phyloP scores from a whole-genome alignment of 2,329 filamentous ascomycete genomes.

The Aureobasidium musti region DNA sequence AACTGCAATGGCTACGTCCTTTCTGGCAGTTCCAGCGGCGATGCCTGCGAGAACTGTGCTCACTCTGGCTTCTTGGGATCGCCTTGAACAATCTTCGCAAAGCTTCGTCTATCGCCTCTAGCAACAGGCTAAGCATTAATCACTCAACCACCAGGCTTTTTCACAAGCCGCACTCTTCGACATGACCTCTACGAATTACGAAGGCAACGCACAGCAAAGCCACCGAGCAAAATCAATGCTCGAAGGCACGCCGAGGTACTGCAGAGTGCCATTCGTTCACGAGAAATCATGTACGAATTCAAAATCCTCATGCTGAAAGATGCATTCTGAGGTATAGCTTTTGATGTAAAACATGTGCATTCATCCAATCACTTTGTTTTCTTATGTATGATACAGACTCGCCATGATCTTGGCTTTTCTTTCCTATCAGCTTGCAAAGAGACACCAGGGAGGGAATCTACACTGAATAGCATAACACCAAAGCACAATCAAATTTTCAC shows the following conservation, averaged over 20 bases:
- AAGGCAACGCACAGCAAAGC: slow-evolving; percentile 6
- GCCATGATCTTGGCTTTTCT: not conserved
- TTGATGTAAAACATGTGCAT: not conserved
- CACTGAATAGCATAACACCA: not conserved
- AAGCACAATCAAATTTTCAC: not conserved
- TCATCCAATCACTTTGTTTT: not conserved
- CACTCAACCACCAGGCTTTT: not conserved
- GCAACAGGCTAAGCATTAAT: not conserved
- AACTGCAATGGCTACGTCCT: slow-evolving; percentile 44
- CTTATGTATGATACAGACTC: not conserved
- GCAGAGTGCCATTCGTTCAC: slow-evolving; percentile 5
- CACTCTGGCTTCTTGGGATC: slow-evolving; percentile 32
- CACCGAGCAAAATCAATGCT: slow-evolving; percentile 14
- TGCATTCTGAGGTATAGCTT: slow-evolving; percentile 9
- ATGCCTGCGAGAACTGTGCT: slow-evolving; percentile 40
- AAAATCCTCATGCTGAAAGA: slow-evolving; percentile 28
- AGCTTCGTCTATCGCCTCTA: not conserved
- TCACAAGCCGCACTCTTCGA: not conserved
- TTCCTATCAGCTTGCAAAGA: not conserved
- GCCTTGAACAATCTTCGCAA: slow-evolving; percentile 28
- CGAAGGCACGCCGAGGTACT: slow-evolving; percentile 26
- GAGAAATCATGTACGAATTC: slow-evolving; percentile 14
- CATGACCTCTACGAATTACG: slow-evolving; percentile 23
- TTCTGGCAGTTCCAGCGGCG: slow-evolving; percentile 38
- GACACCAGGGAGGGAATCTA: not conserved